These are phyloP conservation scores for Leccinum variicolor DNA, from an alignment of 768 basidiomycete genomes.

Conservation along the genomic window DNA sequence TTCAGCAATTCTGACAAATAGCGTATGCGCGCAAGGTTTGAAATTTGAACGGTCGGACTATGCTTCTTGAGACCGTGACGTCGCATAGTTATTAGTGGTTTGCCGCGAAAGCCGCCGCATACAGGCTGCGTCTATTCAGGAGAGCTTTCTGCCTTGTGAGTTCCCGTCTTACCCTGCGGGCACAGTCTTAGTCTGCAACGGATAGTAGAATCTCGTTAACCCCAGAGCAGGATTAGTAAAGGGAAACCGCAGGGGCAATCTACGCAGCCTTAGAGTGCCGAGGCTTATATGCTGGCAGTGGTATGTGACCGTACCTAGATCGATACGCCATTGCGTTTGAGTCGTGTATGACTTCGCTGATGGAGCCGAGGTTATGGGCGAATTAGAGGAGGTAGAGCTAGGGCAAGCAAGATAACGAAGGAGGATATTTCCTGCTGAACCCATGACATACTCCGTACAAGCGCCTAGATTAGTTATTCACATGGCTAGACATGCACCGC, in stretches of 20 bases:
- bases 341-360: slow-evolving; percentile 64
- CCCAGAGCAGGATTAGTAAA: slow-evolving; percentile 38
- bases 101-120: slow-evolving; percentile 53
- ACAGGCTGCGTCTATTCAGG: slow-evolving; percentile 4
- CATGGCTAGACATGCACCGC: background rate
- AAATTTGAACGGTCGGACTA: slow-evolving; percentile 71
- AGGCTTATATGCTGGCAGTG: slow-evolving; percentile 86
- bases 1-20: slow-evolving; percentile 38
- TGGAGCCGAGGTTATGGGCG: background rate
- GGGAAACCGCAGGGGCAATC: slow-evolving; percentile 62
- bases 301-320: slow-evolving; percentile 58
- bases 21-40: slow-evolving; percentile 47
- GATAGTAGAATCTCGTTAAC: slow-evolving; percentile 79
- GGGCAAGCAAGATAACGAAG: slow-evolving; percentile 17
- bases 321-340: slow-evolving; percentile 84
- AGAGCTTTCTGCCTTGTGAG: slow-evolving; percentile 54
- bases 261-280: slow-evolving; percentile 68
- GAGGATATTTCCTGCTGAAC: background rate
- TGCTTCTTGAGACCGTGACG: slow-evolving; percentile 68
- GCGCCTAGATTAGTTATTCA: background rate
- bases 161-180: slow-evolving; percentile 89
- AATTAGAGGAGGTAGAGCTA: slow-evolving; percentile 48
- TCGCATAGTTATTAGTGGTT: slow-evolving; percentile 70
- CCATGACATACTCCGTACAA: background rate
- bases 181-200: slow-evolving; percentile 81